Base-by-base conservation (phyloP, 2,329 filamentous ascomycete genomes). In the Cercospora sp. region DNA sequence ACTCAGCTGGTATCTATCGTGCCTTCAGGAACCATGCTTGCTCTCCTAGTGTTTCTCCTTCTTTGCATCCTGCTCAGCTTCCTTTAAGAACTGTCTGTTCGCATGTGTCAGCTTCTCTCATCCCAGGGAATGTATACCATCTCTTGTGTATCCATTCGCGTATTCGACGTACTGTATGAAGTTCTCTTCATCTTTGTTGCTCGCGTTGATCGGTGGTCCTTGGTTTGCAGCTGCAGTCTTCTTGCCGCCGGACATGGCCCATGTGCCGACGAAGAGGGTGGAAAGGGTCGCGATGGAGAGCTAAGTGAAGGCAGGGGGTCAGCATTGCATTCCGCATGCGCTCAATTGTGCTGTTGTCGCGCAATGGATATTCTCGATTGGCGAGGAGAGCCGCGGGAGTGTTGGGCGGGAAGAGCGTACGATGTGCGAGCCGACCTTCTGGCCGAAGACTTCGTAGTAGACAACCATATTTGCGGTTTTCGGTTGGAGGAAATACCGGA, bases 101-200 rank as follows among this genome's bases (percentile, higher is more conserved):
- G 10, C 16, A 16, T 13, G 10, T n/a, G 57, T 70, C 33, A 70
- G 69, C 45, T 26, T 36, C 23, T 26, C 26, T 13, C 23, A n/a
- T 26, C 1, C 20, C 36, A 12, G 1, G 12, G 9, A 3, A 28
- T 12, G 10, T 18, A 26, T 5, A 0, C 16, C 6, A 7, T 23
- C 30, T 26, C 60, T 48, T 33, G n/a, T n/a, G n/a, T n/a, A n/a
- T n/a, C n/a, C n/a, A n/a, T n/a, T n/a, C n/a, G 13, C 12, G 9
- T 13, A 60, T 20, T 3, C 58, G 6, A 83, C 85, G 71, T 86
- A 90, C 88, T 89, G 86, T 77, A 90, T 88, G 79, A 90, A 90
- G 76, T 85, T 84, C 82, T 89, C 88, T 82, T 90, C 88, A 74
- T 89, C 88, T 80, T 88, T 88, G 82, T 86, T 89, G 75, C 83